phyloP scores from a whole-genome alignment of 1,284 basidiomycete genomes.

The Coriolopsis trogii region DNA sequence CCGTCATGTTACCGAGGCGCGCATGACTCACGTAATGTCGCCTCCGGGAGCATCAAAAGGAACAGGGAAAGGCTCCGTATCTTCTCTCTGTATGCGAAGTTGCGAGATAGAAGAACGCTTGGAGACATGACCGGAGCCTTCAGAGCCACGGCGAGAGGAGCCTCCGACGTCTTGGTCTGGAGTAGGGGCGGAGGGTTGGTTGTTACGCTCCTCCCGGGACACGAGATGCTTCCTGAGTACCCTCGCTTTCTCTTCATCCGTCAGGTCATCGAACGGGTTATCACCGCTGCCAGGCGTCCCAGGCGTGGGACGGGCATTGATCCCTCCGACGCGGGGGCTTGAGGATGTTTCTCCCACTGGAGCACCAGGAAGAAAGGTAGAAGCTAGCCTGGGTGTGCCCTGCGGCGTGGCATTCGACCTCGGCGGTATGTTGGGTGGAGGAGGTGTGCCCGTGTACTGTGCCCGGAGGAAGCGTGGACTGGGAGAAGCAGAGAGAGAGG shows the following conservation, averaged over 20 bases:
- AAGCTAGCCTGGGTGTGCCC: conserved; percentile 32
- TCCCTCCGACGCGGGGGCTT: conserved; percentile 31
- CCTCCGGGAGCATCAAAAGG: conserved; percentile 85
- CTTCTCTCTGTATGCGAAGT: conserved; percentile 40
- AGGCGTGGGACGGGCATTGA: conserved; percentile 36
- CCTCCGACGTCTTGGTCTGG: conserved; percentile 23
- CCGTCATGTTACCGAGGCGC: no score
- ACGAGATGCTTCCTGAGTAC: conserved; percentile 83
- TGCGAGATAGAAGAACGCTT: conserved; percentile 40
- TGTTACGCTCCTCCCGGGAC: conserved; percentile 64
- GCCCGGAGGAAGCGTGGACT: conserved; percentile 51
- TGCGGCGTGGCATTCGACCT: conserved; percentile 37
- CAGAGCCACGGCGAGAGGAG: conserved; percentile 31
- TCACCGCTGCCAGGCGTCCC: conserved; percentile 34
- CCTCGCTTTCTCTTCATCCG: conserved; percentile 83
- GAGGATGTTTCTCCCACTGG: conserved; percentile 20
- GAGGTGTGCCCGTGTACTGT: conserved; percentile 63
- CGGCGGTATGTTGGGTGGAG: conserved; percentile 64
- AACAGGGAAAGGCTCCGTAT: conserved; percentile 77
- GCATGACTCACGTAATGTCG: conserved; percentile 81
- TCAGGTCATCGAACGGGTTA: conserved; percentile 53
- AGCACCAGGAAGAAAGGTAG: conserved; percentile 19
- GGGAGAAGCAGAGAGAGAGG: conserved; percentile 33
- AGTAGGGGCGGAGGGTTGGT: conserved; percentile 12
- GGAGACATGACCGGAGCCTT: conserved; percentile 32